Conservation (phyloP, 495 filamentous ascomycete genomes). For the Penicillium nucicola region DNA sequence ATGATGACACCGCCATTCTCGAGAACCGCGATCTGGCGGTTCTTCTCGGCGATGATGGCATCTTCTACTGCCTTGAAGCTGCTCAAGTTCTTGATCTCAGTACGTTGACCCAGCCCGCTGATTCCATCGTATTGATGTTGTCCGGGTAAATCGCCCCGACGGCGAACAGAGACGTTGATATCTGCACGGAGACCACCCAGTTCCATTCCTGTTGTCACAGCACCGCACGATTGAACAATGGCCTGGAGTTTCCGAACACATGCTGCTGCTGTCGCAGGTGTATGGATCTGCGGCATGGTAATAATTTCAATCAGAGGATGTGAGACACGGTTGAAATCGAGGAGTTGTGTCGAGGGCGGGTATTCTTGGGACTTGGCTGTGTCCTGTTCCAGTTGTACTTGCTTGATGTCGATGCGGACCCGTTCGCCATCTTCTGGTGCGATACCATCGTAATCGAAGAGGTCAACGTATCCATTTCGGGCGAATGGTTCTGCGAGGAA, state of each 20-base stretch:
- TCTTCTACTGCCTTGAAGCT: conserved; percentile 94
- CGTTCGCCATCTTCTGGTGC: conserved; percentile 63
- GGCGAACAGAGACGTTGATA: conserved; percentile 87
- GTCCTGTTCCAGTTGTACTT: conserved; percentile 96
- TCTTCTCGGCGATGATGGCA: conserved; percentile 85
- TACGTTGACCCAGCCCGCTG: conserved; percentile 71
- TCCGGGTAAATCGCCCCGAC: conserved; percentile 43
- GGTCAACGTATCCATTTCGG: conserved; percentile 63
- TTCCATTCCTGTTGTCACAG: conserved; percentile 89
- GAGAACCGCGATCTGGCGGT: conserved; percentile 79
- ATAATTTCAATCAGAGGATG: conserved; percentile 94
- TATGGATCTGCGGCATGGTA: conserved; percentile 80
- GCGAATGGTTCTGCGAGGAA: conserved; percentile 68
- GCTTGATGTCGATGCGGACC: conserved; percentile 76
- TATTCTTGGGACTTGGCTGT: conserved; percentile 90
- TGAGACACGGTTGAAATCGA: conserved; percentile 94
- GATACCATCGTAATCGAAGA: conserved; percentile 77
- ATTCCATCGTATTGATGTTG: conserved; percentile 52
- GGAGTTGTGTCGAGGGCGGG: conserved; percentile 64
- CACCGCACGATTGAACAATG: conserved; percentile 73
- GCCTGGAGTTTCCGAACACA: conserved; percentile 86
- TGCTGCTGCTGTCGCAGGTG: conserved; percentile 79
- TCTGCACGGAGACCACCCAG: conserved; percentile 86
- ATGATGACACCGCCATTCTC: conserved; percentile 73
- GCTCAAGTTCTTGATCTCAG: conserved; percentile 96